Conservation (phyloP, 345 rosid species). For the Noccaea caerulescens region DNA sequence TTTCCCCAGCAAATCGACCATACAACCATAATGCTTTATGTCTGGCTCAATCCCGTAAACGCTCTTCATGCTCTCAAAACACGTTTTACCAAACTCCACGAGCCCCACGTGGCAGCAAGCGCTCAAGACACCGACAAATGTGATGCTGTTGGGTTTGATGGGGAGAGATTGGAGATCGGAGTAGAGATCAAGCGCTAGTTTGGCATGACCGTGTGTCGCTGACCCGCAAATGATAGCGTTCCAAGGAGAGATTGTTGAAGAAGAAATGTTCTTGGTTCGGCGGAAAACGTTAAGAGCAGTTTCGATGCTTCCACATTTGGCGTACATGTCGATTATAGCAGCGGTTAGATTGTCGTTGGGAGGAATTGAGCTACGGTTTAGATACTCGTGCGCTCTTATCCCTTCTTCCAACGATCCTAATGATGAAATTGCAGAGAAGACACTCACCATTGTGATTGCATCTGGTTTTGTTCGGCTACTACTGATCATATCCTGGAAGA, state of each 20-base stretch:
- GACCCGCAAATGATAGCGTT: conserved; percentile 80
- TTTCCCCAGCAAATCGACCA: conserved; percentile 76
- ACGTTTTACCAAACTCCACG: conserved; percentile 58
- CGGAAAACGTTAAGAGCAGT: conserved; percentile 63
- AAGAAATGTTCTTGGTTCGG: conserved; percentile 47
- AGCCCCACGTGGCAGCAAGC: conserved; percentile 83
- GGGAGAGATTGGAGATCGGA: conserved; percentile 52
- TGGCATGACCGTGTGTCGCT: conserved; percentile 70
- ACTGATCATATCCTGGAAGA: conserved; percentile 62
- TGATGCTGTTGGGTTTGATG: conserved; percentile 60
- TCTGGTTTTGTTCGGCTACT: conserved; percentile 58
- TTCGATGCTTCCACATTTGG: conserved; percentile 82
- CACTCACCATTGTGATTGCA: conserved; percentile 81
- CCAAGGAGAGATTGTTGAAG: conserved; percentile 71
- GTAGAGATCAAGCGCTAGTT: conserved; percentile 60
- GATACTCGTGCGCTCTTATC: conserved; percentile 60
- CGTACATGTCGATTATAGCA: conserved; percentile 86
- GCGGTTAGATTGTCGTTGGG: conserved; percentile 72
- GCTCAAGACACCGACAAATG: conserved; percentile 76
- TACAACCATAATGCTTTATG: conserved; percentile 57
- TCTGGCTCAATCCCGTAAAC: conserved; percentile 59
- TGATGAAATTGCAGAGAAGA: conserved; percentile 70
- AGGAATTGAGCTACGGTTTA: conserved; percentile 49
- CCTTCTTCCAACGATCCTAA: conserved; percentile 68
- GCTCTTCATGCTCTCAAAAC: conserved; percentile 63